Base-by-base conservation (phyloP, 1,284 basidiomycete species). In the Sanguinoderma infundibulare region DNA sequence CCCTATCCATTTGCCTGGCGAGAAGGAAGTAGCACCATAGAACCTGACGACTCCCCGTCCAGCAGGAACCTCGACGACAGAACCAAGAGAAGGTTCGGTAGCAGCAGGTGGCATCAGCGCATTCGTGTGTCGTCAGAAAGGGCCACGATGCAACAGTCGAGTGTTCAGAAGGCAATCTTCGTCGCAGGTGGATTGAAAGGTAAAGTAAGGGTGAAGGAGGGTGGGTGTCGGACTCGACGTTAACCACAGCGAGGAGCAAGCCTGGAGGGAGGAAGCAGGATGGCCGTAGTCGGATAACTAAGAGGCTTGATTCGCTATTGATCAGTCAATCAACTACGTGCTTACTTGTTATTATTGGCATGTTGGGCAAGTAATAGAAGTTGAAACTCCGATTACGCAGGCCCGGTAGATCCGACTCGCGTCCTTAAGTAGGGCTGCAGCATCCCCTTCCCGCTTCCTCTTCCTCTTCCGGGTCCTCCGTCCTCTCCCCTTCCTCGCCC, bases 1-100 rank as follows among this genome's bases (percentile, higher is more conserved):
- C 15, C 98, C 98, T 61, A 98, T 85, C 98, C 98, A 99, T 78
- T 92, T 91, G 0, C 98, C 98, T 2, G 87, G 75, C 15, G 94
- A 87, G 74, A 99, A 99, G 3, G 85, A 83, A 0, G 98, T 95
- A 53, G 87, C 73, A 0, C 98, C 98, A 46, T 83, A 85, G 81
- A 96, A 99, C 51, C 95, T 85, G 34, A 98, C 91, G 55, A 89
- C 80, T 9, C 98, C 98, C 53, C 85, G 83, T 14, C 95, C 96
- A 46, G 89, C 87, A 0, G 89, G 77, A 53, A 95, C 86, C 61
- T 89, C 84, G 14, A 96, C 95, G 53, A 89, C 80, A 8, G 91
- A 82, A 47, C 87, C 87, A 51, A 91, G 55, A 34, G 72, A 62
- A 53, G 72, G 70, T 12, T 77, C 76, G n/a, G 57, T 58, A 20